phyloP scores from a whole-genome alignment of 2,329 filamentous ascomycete species.

The Nemania sp. region DNA sequence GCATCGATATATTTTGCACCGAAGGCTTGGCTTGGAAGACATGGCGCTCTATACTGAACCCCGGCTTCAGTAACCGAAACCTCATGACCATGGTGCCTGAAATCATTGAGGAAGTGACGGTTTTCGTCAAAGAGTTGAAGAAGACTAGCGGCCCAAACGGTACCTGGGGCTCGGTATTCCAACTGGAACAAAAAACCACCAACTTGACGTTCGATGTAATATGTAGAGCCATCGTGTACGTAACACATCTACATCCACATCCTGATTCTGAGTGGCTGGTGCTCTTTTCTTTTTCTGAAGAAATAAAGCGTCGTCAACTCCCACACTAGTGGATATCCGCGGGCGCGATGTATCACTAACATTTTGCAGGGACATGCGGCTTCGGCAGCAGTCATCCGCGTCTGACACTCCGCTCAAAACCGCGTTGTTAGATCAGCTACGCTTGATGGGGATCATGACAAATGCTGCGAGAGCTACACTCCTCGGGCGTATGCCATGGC shows the following conservation, averaged over 20 bases:
- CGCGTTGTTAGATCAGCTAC: neutral
- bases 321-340: too few relatives aligned
- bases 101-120: slow-evolving; percentile 52
- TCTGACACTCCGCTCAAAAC: neutral
- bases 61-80: slow-evolving; percentile 53
- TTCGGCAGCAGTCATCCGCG: neutral
- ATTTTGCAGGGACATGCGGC: neutral
- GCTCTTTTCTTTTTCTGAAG: too few relatives aligned
- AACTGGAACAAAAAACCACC: slow-evolving; percentile 50
- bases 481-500: neutral
- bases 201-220: slow-evolving; percentile 57
- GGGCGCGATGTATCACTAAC: too few relatives aligned
- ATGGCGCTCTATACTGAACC: slow-evolving; percentile 49
- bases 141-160: slow-evolving; percentile 40
- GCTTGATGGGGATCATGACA: neutral
- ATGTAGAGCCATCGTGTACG: slow-evolving; percentile 50
- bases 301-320: too few relatives aligned
- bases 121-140: slow-evolving; percentile 49
- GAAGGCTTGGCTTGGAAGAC: slow-evolving; percentile 50
- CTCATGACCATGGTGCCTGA: slow-evolving; percentile 50
- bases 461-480: neutral
- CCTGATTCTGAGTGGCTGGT: too few relatives aligned
- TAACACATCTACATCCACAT: too few relatives aligned
- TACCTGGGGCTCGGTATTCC: slow-evolving; percentile 48
- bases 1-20: slow-evolving; percentile 48